A percentile compares a stretch with the other conserved stretches of the same genome.
Evolutionary conservation across 2,329 filamentous ascomycete species (phyloP).

Genomic region (Chaetothyriales sp.): DNA sequence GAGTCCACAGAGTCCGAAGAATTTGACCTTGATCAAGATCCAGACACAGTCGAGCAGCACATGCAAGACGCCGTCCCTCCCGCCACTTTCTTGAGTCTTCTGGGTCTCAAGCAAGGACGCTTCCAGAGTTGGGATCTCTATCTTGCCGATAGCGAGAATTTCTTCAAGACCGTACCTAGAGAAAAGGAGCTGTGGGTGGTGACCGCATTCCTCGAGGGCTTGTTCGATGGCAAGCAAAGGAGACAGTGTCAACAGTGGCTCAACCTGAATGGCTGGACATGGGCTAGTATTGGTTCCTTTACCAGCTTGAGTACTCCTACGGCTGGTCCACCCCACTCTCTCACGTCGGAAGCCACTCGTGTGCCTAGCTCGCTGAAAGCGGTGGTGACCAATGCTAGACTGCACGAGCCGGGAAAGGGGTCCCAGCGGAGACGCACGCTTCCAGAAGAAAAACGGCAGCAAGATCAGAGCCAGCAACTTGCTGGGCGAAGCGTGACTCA

Average conservation of each 20-base stretch:
- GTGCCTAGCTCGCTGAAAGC: not conserved
- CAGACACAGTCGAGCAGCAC: slow-evolving; percentile 9
- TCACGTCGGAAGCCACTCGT: not conserved
- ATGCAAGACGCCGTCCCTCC: not conserved
- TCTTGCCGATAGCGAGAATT: slow-evolving; percentile 3
- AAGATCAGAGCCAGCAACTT: not conserved
- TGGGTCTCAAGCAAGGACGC: slow-evolving; percentile 9
- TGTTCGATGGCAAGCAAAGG: slow-evolving; percentile 4
- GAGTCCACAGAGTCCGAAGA: slow-evolving; percentile 7
- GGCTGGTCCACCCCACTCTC: not conserved
- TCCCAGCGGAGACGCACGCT: not conserved
- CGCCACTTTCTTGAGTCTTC: slow-evolving; percentile 2
- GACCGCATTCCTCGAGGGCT: slow-evolving; percentile 9
- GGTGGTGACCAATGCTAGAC: not conserved
- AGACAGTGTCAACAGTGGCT: slow-evolving; percentile 13
- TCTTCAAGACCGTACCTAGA: slow-evolving; percentile 6
- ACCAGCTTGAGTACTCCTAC: not conserved
- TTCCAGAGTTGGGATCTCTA: slow-evolving; percentile 11
- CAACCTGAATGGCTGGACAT: slow-evolving; percentile 12
- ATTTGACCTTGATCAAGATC: slow-evolving; percentile 12
- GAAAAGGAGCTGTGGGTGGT: slow-evolving; percentile 9
- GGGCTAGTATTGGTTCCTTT: slow-evolving; percentile 10
- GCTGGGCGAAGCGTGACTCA: too few relatives aligned
- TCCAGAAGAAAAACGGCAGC: not conserved
- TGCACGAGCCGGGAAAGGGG: not conserved